Evolutionary conservation across 1,284 basidiomycete species (phyloP).

Genomic region (Marasmius oreades): DNA sequence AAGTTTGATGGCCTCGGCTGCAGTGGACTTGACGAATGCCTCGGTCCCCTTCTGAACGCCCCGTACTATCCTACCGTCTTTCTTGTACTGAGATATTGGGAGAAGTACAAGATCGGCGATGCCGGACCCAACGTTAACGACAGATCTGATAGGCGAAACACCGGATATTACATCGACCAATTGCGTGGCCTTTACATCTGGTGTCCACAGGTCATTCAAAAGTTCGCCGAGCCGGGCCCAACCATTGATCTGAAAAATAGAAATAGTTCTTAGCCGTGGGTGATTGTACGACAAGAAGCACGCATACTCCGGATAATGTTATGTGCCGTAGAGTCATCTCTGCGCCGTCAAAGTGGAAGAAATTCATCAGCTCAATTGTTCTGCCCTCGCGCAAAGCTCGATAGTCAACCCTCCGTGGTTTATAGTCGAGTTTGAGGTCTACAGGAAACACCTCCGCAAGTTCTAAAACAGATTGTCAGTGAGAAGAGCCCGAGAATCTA

Average conservation of each 20-base stretch:
- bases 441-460: slow-evolving; percentile 88
- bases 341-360: slow-evolving; percentile 98
- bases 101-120: slow-evolving; percentile 94
- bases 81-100: slow-evolving; percentile 96
- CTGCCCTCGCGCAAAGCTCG: slow-evolving; percentile 86
- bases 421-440: slow-evolving; percentile 95
- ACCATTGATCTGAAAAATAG: slow-evolving; percentile 69
- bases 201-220: slow-evolving; percentile 97
- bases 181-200: slow-evolving; percentile 98
- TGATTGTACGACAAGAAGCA: not conserved
- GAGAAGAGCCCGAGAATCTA: not conserved
- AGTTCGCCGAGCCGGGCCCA: slow-evolving; percentile 87
- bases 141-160: slow-evolving; percentile 90
- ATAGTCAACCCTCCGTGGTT: slow-evolving; percentile 96
- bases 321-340: slow-evolving; percentile 97
- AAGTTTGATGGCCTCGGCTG: slow-evolving; percentile 91
- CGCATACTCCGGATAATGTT: slow-evolving; percentile 85
- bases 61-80: slow-evolving; percentile 89
- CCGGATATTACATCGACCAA: slow-evolving; percentile 97
- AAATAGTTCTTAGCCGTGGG: slow-evolving; percentile 1
- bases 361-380: slow-evolving; percentile 98
- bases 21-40: slow-evolving; percentile 90
- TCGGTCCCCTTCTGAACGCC: slow-evolving; percentile 94
- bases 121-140: slow-evolving; percentile 95
- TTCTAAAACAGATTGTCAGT: slow-evolving; percentile 42